Percentiles rank a stretch among this genome's conserved stretches.
Evolutionary conservation across 1,139 yeast genomes (phyloP).

Genomic region (Geotrichum histeridarum): DNA sequence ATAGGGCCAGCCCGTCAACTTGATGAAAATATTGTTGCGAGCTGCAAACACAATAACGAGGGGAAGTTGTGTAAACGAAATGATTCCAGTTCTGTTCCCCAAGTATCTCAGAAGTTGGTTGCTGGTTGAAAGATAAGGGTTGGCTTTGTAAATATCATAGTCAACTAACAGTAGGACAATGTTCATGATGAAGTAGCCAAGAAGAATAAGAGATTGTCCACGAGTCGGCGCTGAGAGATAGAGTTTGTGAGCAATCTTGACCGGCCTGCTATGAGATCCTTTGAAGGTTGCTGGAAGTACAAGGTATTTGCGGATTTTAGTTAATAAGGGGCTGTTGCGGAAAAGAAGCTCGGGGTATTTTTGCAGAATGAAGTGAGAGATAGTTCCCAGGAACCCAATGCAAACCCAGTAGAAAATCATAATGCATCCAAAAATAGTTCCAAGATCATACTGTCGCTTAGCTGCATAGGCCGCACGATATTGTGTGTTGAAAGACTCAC

Average conservation of each 20-base stretch:
- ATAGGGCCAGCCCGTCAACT: slow-evolving; percentile 59
- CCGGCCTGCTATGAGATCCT: slow-evolving; percentile 32
- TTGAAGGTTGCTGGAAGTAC: slow-evolving; percentile 36
- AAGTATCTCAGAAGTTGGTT: slow-evolving; percentile 39
- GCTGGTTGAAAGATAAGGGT: slow-evolving; percentile 24
- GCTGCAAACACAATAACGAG: slow-evolving; percentile 55
- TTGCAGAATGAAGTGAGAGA: slow-evolving; percentile 21
- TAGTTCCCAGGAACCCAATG: slow-evolving; percentile 23
- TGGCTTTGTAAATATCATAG: slow-evolving; percentile 24
- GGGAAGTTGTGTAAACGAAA: slow-evolving; percentile 54
- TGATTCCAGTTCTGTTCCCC: slow-evolving; percentile 58
- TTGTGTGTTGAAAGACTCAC: slow-evolving; percentile 8
- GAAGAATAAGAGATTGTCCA: slow-evolving; percentile 32
- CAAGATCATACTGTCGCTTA: slow-evolving; percentile 34
- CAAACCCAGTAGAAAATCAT: slow-evolving; percentile 29
- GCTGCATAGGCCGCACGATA: slow-evolving; percentile 19
- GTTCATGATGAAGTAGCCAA: slow-evolving; percentile 30
- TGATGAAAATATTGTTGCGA: slow-evolving; percentile 53
- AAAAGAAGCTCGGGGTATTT: slow-evolving; percentile 22
- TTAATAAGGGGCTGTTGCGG: slow-evolving; percentile 22
- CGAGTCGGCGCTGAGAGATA: slow-evolving; percentile 33
- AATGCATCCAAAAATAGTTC: slow-evolving; percentile 27
- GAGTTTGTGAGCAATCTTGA: slow-evolving; percentile 24
- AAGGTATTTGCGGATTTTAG: slow-evolving; percentile 28
- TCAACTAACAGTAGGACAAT: slow-evolving; percentile 26